Percentiles rank a stretch among this genome's conserved stretches.
Evolutionary conservation across 1,284 basidiomycete species (phyloP).

Genomic region (Fomes fomentarius): DNA sequence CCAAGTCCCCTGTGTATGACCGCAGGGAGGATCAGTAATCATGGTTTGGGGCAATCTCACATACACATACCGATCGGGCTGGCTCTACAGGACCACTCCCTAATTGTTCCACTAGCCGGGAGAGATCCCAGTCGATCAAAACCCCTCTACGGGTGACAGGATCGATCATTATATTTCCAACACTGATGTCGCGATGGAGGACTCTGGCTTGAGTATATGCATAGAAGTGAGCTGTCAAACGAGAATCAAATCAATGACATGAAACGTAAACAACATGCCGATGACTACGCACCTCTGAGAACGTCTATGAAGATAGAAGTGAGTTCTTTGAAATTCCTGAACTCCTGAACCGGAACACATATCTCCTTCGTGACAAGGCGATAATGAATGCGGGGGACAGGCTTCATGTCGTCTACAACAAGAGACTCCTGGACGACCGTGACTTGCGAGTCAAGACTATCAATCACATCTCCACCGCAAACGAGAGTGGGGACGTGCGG

Average conservation of each 20-base stretch:
- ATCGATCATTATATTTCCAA: conserved; percentile 15
- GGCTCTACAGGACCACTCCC: background rate
- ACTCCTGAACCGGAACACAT: background rate
- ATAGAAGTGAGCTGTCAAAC: background rate
- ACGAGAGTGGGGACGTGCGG: background rate
- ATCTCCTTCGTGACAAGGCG: background rate
- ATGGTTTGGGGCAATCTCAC: background rate
- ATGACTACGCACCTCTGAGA: background rate
- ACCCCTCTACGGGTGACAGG: background rate
- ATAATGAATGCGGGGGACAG: conserved; percentile 2
- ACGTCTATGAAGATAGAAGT: background rate
- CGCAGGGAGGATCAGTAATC: no score
- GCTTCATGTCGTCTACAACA: background rate
- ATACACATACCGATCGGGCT: background rate
- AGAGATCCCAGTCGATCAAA: conserved; percentile 16
- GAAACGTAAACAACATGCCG: background rate
- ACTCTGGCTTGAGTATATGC: background rate
- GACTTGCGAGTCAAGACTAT: background rate
- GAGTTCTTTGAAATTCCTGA: background rate
- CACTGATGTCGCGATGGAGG: conserved; percentile 17
- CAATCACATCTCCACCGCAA: conserved; percentile 14
- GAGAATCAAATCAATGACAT: background rate
- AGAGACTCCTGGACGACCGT: background rate
- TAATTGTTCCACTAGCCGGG: background rate
- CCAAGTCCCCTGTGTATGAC: conserved; percentile 24